phyloP scores from a whole-genome alignment of 495 filamentous ascomycete species.

The Penicillium cinerascens region DNA sequence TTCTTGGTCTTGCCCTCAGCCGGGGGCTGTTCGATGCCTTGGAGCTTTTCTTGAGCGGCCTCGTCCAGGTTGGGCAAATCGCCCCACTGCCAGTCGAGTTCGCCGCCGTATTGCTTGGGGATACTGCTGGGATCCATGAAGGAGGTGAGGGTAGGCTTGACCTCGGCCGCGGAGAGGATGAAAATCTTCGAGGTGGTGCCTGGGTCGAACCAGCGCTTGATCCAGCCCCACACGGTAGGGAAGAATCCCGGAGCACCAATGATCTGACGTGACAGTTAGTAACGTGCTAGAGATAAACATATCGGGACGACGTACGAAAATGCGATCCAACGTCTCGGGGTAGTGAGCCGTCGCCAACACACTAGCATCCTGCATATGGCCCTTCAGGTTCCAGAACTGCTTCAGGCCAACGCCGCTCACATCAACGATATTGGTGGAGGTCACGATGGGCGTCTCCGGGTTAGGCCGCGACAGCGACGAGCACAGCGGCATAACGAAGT shows the following conservation, averaged over 20 bases:
- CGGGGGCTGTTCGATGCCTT: constrained; percentile 30
- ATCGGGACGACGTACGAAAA: constrained; percentile 59
- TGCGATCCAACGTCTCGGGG: constrained; percentile 83
- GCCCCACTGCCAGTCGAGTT: constrained; percentile 76
- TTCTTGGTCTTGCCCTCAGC: constrained; percentile 28
- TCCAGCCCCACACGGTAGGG: constrained; percentile 91
- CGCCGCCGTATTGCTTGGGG: constrained; percentile 79
- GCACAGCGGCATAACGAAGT: constrained; percentile 81
- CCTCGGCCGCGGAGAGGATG: constrained; percentile 67
- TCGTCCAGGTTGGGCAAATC: constrained; percentile 69
- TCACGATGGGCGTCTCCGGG: constrained; percentile 73
- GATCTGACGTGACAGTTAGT: constrained; percentile 49
- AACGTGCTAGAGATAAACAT: background rate
- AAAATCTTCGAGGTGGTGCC: constrained; percentile 92
- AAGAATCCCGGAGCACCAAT: constrained; percentile 89
- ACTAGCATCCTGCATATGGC: constrained; percentile 87
- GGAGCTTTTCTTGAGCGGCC: constrained; percentile 45
- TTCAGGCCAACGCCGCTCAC: constrained; percentile 77
- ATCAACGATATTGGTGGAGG: constrained; percentile 86
- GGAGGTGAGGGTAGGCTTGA: constrained; percentile 65
- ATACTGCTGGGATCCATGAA: constrained; percentile 82
- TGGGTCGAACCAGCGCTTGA: constrained; percentile 94
- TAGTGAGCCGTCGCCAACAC: constrained; percentile 87
- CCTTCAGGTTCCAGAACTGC: constrained; percentile 91
- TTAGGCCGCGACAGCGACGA: constrained; percentile 68